phyloP scores from a whole-genome alignment of 306 rosid species.

The Malus sieversii region DNA sequence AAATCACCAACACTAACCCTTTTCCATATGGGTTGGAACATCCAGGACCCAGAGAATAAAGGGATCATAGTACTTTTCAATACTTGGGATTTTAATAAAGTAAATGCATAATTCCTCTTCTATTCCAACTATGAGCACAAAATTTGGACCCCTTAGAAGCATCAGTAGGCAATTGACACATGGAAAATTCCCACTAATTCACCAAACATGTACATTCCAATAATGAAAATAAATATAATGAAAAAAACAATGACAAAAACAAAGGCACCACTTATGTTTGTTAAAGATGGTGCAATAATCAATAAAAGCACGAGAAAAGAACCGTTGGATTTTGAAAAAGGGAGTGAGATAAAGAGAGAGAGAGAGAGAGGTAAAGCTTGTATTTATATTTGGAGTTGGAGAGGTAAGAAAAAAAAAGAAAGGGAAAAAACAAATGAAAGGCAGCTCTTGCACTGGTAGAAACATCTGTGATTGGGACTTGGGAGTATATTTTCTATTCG shows the following conservation, averaged over 20 bases:
- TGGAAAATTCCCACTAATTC: conserved; percentile 10
- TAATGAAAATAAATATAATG: conserved; percentile 17
- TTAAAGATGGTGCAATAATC: conserved; percentile 43
- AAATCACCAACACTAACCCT: conserved; percentile 23
- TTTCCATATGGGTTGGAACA: conserved; percentile 65
- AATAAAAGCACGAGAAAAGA: conserved; percentile 29
- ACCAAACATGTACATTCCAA: not conserved
- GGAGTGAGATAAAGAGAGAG: conserved; percentile 4
- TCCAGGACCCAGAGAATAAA: conserved; percentile 69
- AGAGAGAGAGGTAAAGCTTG: conserved; percentile 13
- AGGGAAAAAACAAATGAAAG: not conserved
- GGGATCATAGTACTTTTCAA: conserved; percentile 28
- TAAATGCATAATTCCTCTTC: conserved; percentile 25
- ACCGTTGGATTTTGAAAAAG: conserved; percentile 26
- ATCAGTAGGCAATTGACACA: conserved; percentile 17
- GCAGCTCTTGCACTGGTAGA: not conserved
- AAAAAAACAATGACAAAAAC: conserved; percentile 11
- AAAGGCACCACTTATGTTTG: conserved; percentile 36
- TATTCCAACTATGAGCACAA: not conserved
- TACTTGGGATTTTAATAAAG: conserved; percentile 13
- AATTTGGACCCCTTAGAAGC: not conserved
- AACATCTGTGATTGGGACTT: conserved; percentile 13
- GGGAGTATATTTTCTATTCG: conserved; percentile 7
- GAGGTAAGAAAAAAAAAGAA: not conserved
- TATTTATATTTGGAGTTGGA: conserved; percentile 20